Conservation (phyloP, 257 asterid genomes). For the Cordia subcordata region DNA sequence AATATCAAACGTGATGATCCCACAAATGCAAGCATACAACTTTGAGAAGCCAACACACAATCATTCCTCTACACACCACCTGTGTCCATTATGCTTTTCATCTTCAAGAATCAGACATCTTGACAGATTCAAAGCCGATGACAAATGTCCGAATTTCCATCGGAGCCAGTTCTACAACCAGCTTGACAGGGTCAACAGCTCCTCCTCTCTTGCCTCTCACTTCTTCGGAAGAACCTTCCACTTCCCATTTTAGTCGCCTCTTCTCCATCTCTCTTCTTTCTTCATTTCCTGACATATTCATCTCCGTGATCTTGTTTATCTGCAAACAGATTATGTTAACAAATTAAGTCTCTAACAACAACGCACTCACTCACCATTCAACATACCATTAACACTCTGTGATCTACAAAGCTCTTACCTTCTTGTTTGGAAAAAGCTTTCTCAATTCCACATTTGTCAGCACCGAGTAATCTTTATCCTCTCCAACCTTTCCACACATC, state of each 20-base stretch:
- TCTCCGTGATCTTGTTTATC: conserved; percentile 51
- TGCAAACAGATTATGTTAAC: conserved; percentile 14
- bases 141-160: conserved; percentile 16
- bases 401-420: conserved; percentile 23
- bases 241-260: conserved; percentile 67
- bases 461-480: conserved; percentile 61
- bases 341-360: background rate
- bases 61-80: background rate
- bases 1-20: no score
- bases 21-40: no score
- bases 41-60: no score
- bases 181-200: conserved; percentile 9
- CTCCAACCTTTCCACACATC: conserved; percentile 42
- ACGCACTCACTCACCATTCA: no score
- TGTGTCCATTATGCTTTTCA: background rate
- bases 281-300: conserved; percentile 74
- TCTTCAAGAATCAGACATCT: background rate
- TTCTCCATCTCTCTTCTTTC: conserved; percentile 71
- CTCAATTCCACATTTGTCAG: conserved; percentile 57
- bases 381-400: background rate
- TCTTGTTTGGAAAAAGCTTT: conserved; percentile 56
- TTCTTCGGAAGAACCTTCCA: conserved; percentile 30
- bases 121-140: background rate
- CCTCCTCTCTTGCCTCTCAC: conserved; percentile 3
- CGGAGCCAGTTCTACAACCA: conserved; percentile 15